Evolutionary conservation across 176 grass and related monocot genomes (phyloP).

Genomic region (Echinochloa phyllopogon): DNA sequence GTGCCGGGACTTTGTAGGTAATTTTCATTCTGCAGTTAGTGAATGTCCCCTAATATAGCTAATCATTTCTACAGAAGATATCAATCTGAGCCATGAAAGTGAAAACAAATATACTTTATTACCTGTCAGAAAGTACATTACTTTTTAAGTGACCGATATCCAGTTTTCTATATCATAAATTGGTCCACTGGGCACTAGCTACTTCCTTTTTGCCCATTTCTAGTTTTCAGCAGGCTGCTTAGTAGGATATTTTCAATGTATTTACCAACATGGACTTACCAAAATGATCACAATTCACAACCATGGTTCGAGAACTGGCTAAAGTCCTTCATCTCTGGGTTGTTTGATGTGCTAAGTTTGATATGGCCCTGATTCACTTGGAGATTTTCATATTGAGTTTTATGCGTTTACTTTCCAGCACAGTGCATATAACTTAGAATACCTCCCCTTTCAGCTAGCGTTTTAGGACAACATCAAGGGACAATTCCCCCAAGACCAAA

Average conservation of each 20-base stretch:
- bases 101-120: background rate
- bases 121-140: background rate
- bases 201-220: conserved; percentile 1
- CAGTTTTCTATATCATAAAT: background rate
- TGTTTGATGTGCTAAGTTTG: conserved; percentile 1
- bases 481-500: conserved; percentile 47
- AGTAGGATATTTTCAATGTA: background rate
- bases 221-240: conserved; percentile 10
- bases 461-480: conserved; percentile 77
- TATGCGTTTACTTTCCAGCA: conserved; percentile 3
- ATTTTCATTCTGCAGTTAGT: conserved; percentile 30
- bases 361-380: conserved; percentile 6
- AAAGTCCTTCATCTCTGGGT: background rate
- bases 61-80: background rate
- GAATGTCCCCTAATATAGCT: background rate
- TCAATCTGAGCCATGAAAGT: conserved; percentile 12
- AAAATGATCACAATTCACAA: background rate
- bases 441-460: conserved; percentile 59
- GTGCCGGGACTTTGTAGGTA: conserved; percentile 87
- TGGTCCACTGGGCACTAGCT: background rate
- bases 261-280: background rate
- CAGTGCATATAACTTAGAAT: conserved; percentile 29
- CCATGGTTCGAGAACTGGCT: too few species aligned
- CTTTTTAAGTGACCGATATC: background rate
- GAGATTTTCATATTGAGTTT: background rate